A percentile compares a stretch with the other conserved stretches of the same genome.
Evolutionary conservation across 148 eudicot species (phyloP).

Genomic region (Spergularia marina): DNA sequence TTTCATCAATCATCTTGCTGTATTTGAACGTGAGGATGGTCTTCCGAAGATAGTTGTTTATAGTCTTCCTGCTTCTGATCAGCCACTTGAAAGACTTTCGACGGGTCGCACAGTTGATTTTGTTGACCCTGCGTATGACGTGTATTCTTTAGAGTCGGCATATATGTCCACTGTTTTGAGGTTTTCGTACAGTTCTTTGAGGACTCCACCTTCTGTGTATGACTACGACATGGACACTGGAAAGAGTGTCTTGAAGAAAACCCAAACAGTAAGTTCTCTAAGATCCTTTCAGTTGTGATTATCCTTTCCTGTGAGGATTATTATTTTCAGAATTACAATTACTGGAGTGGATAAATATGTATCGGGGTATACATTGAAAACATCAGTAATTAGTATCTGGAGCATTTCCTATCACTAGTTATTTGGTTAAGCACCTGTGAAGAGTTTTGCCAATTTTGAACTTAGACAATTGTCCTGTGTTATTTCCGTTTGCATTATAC

Average conservation of each 20-base stretch:
- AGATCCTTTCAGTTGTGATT: not conserved
- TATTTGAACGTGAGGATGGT: conserved; percentile 70
- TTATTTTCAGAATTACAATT: not conserved
- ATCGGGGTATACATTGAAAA: not conserved
- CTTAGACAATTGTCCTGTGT: not conserved
- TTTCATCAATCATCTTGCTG: conserved; percentile 70
- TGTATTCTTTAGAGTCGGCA: conserved; percentile 53
- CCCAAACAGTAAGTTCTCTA: conserved; percentile 51
- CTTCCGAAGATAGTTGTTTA: conserved; percentile 55
- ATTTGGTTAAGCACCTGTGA: not conserved
- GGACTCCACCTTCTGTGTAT: conserved; percentile 73
- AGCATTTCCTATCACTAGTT: not conserved
- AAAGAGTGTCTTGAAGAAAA: conserved; percentile 69
- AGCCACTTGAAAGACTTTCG: conserved; percentile 61
- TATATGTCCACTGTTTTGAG: conserved; percentile 70
- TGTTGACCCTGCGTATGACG: conserved; percentile 73
- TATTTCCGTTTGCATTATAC: too few species aligned
- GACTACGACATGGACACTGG: conserved; percentile 91
- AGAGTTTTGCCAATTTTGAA: conserved; percentile 5
- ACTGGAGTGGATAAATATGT: not conserved
- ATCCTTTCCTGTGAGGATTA: too few species aligned
- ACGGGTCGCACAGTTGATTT: conserved; percentile 64
- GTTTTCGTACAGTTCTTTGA: conserved; percentile 78
- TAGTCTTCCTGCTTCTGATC: conserved; percentile 70
- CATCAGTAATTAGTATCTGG: not conserved